Evolutionary conservation across 106 monocot genomes (phyloP).

Genomic region (Dendrobium officinale): DNA sequence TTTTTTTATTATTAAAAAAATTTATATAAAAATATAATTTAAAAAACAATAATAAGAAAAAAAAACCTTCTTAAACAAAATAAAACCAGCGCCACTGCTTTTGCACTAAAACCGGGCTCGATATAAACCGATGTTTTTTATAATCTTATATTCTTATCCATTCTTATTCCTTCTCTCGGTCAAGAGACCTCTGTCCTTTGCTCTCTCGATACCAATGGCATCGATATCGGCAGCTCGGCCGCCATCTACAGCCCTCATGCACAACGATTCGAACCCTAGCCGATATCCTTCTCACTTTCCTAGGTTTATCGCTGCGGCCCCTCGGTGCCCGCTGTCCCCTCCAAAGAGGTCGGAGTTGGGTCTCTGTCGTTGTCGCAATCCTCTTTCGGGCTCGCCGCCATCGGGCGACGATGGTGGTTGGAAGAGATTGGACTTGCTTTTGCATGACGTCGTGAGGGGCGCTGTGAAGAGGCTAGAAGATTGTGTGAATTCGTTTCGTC

Average conservation of each 20-base stretch:
- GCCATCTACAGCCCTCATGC: background rate
- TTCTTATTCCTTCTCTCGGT: too few relatives aligned
- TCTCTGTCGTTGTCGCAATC: conserved; percentile 19
- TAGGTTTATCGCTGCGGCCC: conserved; percentile 10
- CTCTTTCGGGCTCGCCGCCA: background rate
- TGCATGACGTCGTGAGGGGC: conserved; percentile 41
- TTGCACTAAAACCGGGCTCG: too few relatives aligned
- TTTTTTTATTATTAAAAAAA: too few relatives aligned
- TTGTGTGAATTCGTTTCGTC: conserved; percentile 38
- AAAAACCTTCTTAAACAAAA: too few relatives aligned
- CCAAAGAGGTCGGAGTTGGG: conserved; percentile 6
- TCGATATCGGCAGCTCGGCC: conserved; percentile 4
- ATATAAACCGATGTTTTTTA: too few relatives aligned
- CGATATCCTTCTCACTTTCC: conserved; percentile 1
- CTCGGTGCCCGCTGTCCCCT: conserved; percentile 1
- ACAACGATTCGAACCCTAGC: conserved; percentile 4
- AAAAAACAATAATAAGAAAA: too few relatives aligned
- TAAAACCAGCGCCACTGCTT: too few relatives aligned
- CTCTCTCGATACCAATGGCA: conserved; percentile 19
- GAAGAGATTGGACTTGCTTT: conserved; percentile 41
- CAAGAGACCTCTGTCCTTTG: too few relatives aligned
- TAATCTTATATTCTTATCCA: too few relatives aligned
- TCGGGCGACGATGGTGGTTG: conserved; percentile 10
- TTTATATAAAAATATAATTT: too few relatives aligned
- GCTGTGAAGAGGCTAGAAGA: conserved; percentile 66